Evolutionary conservation across 208 protist species (phyloP).

Genomic region (Acanthamoeba healyi): DNA sequence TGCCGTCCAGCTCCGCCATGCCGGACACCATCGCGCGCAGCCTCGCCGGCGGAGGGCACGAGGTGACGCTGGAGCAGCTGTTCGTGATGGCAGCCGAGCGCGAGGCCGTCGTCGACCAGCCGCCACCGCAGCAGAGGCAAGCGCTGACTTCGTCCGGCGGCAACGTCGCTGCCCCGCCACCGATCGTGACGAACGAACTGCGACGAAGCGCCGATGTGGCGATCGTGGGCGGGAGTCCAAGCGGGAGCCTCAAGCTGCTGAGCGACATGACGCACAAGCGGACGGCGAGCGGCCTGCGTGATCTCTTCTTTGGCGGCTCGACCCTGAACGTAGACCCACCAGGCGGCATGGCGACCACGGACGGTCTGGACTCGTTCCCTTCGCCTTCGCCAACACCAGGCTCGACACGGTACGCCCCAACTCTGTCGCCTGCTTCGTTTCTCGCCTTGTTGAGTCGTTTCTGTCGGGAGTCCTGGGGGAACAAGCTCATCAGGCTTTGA

Average conservation of each 20-base stretch:
- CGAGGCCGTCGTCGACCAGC: neutral
- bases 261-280: neutral
- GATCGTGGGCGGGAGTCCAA: neutral
- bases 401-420: too few species aligned
- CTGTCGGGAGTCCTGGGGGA: too few species aligned
- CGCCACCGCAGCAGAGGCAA: neutral
- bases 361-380: constrained; percentile 28
- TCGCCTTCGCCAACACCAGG: neutral
- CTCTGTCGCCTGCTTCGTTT: too few species aligned
- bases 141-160: neutral
- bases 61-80: constrained; percentile 27
- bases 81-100: constrained; percentile 1
- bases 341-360: neutral
- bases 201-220: neutral
- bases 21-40: constrained; percentile 8
- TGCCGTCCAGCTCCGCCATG: neutral
- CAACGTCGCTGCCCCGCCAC: neutral
- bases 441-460: neutral
- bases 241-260: neutral
- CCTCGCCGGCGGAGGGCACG: neutral
- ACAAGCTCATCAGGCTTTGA: too few species aligned
- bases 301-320: constrained; percentile 11
- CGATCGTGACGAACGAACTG: neutral
- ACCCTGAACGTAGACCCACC: neutral
- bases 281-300: constrained; percentile 38